phyloP scores from a whole-genome alignment of 2,329 filamentous ascomycete species.

The Fusarium sp. region DNA sequence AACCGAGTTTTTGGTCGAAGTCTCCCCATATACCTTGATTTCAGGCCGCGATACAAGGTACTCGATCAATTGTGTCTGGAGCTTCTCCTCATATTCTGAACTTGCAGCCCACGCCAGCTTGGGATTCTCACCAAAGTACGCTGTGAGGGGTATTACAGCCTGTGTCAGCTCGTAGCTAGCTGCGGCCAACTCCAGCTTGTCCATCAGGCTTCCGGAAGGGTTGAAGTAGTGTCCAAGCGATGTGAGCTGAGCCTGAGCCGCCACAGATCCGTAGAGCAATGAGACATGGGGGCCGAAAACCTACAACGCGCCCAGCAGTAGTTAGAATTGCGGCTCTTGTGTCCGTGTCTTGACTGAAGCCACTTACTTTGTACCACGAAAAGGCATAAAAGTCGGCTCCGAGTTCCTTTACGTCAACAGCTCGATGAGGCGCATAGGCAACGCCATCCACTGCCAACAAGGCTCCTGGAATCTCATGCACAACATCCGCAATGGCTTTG shows the following conservation, averaged over 20 bases:
- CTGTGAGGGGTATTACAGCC: conserved; percentile 1
- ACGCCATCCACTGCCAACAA: neutral
- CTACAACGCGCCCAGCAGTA: neutral
- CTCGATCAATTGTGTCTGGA: neutral
- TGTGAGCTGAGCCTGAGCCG: neutral
- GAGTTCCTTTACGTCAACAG: conserved; percentile 1
- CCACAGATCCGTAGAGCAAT: neutral
- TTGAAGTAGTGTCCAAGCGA: conserved; percentile 3
- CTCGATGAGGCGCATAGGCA: conserved; percentile 8
- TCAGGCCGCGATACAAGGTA: neutral
- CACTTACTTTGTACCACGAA: conserved; percentile 3
- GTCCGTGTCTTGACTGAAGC: neutral
- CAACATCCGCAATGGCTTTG: conserved; percentile 1
- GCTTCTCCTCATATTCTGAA: neutral
- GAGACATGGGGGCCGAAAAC: conserved; percentile 7
- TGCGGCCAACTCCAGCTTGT: conserved; percentile 2
- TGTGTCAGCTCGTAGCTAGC: conserved; percentile 8
- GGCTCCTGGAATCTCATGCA: neutral
- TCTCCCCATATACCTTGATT: neutral
- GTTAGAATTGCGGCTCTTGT: neutral
- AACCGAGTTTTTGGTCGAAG: neutral
- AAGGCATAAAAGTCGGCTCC: conserved; percentile 10
- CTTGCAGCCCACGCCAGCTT: neutral
- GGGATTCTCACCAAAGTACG: conserved; percentile 4
- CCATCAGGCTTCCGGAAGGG: neutral